Conservation (phyloP, 2,329 filamentous ascomycete species). For the Alternaria solani region DNA sequence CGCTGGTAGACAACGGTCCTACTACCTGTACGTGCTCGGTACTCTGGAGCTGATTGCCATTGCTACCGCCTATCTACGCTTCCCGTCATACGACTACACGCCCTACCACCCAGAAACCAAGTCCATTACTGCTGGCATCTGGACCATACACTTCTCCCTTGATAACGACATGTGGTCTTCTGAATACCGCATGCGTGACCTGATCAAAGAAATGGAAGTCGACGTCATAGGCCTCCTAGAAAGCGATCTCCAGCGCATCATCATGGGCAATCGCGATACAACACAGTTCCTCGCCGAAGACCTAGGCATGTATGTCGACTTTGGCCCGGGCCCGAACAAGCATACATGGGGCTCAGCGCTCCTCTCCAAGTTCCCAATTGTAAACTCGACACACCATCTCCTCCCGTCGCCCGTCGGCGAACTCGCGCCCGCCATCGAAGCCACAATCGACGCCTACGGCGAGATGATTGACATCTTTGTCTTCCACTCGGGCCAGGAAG, state of each 20-base stretch:
- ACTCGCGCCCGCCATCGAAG: slow-evolving; percentile 93
- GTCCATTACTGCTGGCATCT: slow-evolving; percentile 91
- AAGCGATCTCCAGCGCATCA: slow-evolving; percentile 93
- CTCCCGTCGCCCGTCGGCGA: slow-evolving; percentile 93
- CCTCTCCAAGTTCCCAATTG: slow-evolving; percentile 94
- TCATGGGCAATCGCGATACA: slow-evolving; percentile 98
- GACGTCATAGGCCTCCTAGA: slow-evolving; percentile 96
- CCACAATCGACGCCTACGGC: slow-evolving; percentile 93
- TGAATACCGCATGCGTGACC: slow-evolving; percentile 89
- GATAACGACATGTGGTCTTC: slow-evolving; percentile 99
- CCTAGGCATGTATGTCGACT: slow-evolving; percentile 98
- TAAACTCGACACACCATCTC: slow-evolving; percentile 96
- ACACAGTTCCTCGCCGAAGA: slow-evolving; percentile 96
- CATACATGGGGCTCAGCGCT: slow-evolving; percentile 96
- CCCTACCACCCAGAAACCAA: slow-evolving; percentile 90
- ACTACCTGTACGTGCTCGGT: slow-evolving; percentile 76
- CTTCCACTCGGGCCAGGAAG: slow-evolving; percentile 98
- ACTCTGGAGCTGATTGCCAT: slow-evolving; percentile 81
- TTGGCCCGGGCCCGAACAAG: slow-evolving; percentile 96
- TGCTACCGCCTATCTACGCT: slow-evolving; percentile 83
- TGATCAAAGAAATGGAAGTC: slow-evolving; percentile 93
- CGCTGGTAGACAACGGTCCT: slow-evolving; percentile 65
- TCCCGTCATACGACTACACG: slow-evolving; percentile 89
- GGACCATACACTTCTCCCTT: slow-evolving; percentile 97
- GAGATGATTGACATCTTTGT: slow-evolving; percentile 92